These are phyloP conservation scores for Irpex sp. DNA, from an alignment of 1,284 basidiomycete species.

Conservation along the genomic window DNA sequence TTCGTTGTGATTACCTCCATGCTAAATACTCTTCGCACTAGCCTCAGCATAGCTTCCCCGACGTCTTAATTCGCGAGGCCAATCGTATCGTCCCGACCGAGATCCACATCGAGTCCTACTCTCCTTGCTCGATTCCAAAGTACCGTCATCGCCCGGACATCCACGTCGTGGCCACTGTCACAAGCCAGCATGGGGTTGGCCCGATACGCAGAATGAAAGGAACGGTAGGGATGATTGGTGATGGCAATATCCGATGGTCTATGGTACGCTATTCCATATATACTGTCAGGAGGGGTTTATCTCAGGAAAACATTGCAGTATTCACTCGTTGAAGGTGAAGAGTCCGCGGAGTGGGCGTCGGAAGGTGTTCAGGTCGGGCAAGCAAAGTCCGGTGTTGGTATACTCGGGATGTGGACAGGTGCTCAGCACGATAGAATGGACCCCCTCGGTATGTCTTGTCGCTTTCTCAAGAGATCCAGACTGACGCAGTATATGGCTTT, in stretches of 20 bases:
- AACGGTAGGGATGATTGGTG: conserved; percentile 45
- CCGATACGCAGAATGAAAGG: conserved; percentile 35
- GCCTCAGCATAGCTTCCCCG: conserved; percentile 25
- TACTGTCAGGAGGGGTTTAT: conserved; percentile 15
- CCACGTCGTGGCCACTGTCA: conserved; percentile 42
- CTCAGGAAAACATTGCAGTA: conserved; percentile 9
- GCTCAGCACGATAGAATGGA: conserved; percentile 44
- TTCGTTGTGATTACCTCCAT: neutral
- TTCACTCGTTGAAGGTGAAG: conserved; percentile 17
- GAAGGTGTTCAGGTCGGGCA: conserved; percentile 56
- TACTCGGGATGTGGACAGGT: conserved; percentile 61
- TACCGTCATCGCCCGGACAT: conserved; percentile 44
- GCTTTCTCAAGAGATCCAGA: neutral
- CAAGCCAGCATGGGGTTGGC: conserved; percentile 24
- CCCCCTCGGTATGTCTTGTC: conserved; percentile 37
- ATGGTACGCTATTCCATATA: conserved; percentile 35
- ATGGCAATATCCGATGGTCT: conserved; percentile 50
- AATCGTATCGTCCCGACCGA: conserved; percentile 51
- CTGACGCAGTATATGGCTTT: neutral
- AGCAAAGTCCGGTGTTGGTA: conserved; percentile 45
- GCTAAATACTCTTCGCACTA: conserved; percentile 4
- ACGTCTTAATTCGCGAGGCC: conserved; percentile 39
- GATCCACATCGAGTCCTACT: conserved; percentile 41
- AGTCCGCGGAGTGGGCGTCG: conserved; percentile 42
- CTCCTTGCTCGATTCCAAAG: conserved; percentile 29